Percentiles rank a stretch among this genome's conserved stretches.
These are phyloP conservation scores for Sisymbrium altissimum DNA, from an alignment of 345 rosid species.

Conservation along the genomic window DNA sequence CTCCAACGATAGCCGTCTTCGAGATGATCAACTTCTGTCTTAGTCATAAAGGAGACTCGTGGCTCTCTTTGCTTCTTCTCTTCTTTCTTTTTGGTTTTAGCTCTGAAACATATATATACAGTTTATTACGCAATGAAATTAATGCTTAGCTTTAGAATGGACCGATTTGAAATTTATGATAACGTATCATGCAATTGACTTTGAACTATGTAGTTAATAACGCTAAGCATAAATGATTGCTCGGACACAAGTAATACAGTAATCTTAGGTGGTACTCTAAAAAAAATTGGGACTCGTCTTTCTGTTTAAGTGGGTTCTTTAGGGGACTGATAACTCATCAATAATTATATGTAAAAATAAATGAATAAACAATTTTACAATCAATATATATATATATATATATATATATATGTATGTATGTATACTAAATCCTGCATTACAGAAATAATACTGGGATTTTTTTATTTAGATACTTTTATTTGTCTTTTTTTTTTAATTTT, in stretches of 20 bases:
- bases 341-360: background rate
- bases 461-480: background rate
- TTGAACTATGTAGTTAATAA: conserved; percentile 4
- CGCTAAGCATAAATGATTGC: conserved; percentile 6
- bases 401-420: background rate
- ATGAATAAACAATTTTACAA: background rate
- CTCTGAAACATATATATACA: conserved; percentile 27
- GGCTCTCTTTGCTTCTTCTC: conserved; percentile 63
- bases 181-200: conserved; percentile 22
- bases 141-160: background rate
- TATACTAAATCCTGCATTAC: background rate
- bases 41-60: conserved; percentile 76
- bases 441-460: background rate
- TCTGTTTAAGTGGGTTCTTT: conserved; percentile 4
- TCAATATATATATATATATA: background rate
- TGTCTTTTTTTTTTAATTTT: background rate
- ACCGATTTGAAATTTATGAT: background rate
- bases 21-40: conserved; percentile 73
- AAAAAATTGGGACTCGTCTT: background rate
- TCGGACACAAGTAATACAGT: background rate
- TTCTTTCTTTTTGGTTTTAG: conserved; percentile 51
- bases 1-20: conserved; percentile 91
- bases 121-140: background rate
- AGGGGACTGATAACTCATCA: background rate
- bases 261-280: background rate